These are phyloP conservation scores for Oryza australiensis DNA, from an alignment of 176 grass and related monocot genomes.

Conservation along the genomic window DNA sequence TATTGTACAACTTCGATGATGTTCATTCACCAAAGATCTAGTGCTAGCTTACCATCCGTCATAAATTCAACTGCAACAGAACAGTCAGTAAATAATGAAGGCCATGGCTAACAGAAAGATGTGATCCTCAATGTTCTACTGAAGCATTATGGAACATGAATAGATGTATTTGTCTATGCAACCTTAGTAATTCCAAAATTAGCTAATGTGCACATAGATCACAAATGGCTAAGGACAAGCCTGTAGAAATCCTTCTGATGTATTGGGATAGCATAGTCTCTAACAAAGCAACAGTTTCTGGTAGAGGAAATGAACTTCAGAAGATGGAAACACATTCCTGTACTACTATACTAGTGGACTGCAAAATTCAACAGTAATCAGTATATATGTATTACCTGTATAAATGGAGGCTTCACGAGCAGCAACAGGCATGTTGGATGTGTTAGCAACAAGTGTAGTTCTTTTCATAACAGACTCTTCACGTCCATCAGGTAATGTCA, in stretches of 20 bases:
- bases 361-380: not conserved
- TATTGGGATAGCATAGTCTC: not conserved
- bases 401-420: constrained; percentile 94
- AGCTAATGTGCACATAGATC: not conserved
- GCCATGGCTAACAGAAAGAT: not conserved
- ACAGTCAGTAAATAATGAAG: not conserved
- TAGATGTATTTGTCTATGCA: constrained; percentile 10
- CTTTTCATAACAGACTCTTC: constrained; percentile 92
- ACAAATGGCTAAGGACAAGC: not conserved
- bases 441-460: constrained; percentile 88
- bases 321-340: not conserved
- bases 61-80: not conserved
- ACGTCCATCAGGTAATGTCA: constrained; percentile 86
- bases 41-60: not conserved
- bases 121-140: not conserved
- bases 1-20: not conserved
- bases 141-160: not conserved
- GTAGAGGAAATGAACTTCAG: not conserved
- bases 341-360: not conserved
- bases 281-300: not conserved
- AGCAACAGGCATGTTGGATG: constrained; percentile 91
- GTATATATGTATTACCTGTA: constrained; percentile 53
- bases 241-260: constrained; percentile 8
- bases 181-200: not conserved
- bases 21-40: constrained; percentile 6